Base-by-base conservation (phyloP, 257 asterid genomes). In the Nicotiana undulata region DNA sequence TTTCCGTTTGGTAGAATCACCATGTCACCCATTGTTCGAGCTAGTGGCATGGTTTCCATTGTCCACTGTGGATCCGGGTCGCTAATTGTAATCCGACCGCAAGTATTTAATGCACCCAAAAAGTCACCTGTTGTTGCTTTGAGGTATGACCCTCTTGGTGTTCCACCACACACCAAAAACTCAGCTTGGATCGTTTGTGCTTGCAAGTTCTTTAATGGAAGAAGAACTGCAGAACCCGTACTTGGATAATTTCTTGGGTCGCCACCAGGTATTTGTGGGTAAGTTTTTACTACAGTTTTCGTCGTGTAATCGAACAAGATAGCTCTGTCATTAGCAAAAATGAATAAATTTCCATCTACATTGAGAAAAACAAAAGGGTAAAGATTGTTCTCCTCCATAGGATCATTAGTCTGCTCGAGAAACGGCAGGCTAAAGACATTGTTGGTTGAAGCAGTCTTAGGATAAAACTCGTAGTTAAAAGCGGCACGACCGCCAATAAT, bases 231-330 rank as follows among this genome's bases (percentile, higher is more conserved):
- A 0, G 94, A 91, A 16, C 94, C 94, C 0, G 92, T 66, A 29
- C 96, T 90, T 40, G 94, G 96, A 67, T 89, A 90, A 75, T 53
- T 85, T 58, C 94, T 85, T 18, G 92, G 94, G 2, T 90, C 91
- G 1, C 89, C 89, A 1, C 86, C 90, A 4, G 92, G 88, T 3
- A 90, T 81, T 0, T 10, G 44, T 52, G 94, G 92, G 79, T 85
- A 89, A 1, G 53, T 75, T 56, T 72, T 87, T 32, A 87, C 85
- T 13, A 90, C 88, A 0, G 10, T 3, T 3, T 56, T 66, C 16
- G 28, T 85, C 5, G 11, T 29, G 9, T 85, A 86, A 81, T 90
- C 81, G 81, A 88, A 83, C 70, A 90, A 32, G 1, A 90, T 80
- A 0, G 91, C 88, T 28, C 89, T 84, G 63, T 90, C 84, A 2